A percentile compares a stretch with the other conserved stretches of the same genome.
Evolutionary conservation across 305 asterid genomes (phyloP).

Genomic region (Euphrasia arctica): DNA sequence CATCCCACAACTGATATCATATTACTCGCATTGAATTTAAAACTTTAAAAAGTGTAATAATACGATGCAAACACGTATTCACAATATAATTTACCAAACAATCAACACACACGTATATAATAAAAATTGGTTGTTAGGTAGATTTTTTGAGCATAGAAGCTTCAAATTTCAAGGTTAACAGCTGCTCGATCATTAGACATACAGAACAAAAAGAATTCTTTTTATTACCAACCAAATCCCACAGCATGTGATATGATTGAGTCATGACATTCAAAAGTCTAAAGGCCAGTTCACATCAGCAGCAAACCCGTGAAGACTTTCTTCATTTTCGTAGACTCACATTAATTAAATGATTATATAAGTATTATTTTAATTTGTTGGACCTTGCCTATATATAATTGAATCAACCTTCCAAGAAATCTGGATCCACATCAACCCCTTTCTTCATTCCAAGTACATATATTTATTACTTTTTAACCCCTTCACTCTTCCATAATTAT

Average conservation of each 20-base stretch:
- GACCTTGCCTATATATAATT: conserved; percentile 23
- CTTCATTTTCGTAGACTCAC: no score
- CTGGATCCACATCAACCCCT: conserved; percentile 7
- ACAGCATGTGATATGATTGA: conserved; percentile 16
- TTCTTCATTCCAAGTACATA: conserved; percentile 3
- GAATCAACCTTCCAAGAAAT: neutral
- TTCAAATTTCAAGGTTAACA: conserved; percentile 20
- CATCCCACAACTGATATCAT: no score
- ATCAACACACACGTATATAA: no score
- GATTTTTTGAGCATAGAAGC: conserved; percentile 2
- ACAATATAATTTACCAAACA: no score
- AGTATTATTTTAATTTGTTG: conserved; percentile 1
- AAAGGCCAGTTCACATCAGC: conserved; percentile 35
- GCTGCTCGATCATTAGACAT: conserved; percentile 17
- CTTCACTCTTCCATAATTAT: neutral
- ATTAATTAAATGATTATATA: neutral
- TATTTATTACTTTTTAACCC: neutral
- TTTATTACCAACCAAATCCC: conserved; percentile 13
- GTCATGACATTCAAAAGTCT: conserved; percentile 12
- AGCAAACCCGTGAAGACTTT: conserved; percentile 27
- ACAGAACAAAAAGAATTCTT: neutral
- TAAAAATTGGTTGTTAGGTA: no score
- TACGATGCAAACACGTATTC: no score
- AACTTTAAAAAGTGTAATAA: no score
- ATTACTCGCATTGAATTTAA: no score